Conservation (phyloP, 306 rosid species). For the Prunus dulcis region DNA sequence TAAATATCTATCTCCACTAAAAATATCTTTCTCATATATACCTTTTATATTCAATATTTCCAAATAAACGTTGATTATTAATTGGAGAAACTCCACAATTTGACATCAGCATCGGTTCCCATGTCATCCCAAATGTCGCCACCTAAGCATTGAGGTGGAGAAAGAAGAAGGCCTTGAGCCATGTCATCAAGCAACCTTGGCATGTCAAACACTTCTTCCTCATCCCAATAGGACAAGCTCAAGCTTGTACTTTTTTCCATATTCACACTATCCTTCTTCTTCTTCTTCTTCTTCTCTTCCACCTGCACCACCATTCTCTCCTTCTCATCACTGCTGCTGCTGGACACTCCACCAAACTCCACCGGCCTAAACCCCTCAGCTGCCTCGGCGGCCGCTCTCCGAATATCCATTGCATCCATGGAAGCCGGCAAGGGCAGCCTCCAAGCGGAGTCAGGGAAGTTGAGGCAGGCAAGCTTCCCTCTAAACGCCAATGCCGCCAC, state of each 20-base stretch:
- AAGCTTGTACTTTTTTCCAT: too few relatives aligned
- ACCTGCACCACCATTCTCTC: background rate
- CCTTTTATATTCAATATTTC: too few relatives aligned
- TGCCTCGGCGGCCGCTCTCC: slow-evolving; percentile 54
- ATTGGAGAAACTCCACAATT: background rate
- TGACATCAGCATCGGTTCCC: slow-evolving; percentile 16
- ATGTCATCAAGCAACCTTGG: slow-evolving; percentile 34
- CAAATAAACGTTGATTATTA: background rate
- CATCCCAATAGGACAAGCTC: background rate
- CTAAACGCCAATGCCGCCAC: too few relatives aligned
- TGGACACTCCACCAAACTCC: background rate
- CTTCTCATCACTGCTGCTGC: background rate
- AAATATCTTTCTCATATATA: too few relatives aligned
- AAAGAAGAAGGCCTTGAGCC: slow-evolving; percentile 55
- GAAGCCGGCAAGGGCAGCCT: slow-evolving; percentile 45
- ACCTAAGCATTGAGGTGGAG: slow-evolving; percentile 27
- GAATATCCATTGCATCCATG: slow-evolving; percentile 38
- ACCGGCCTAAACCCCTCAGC: slow-evolving; percentile 36
- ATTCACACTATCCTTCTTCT: too few relatives aligned
- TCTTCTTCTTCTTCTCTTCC: background rate
- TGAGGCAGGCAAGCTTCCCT: slow-evolving; percentile 24
- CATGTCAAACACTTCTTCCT: slow-evolving; percentile 19
- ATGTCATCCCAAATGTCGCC: slow-evolving; percentile 16
- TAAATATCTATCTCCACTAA: too few relatives aligned
- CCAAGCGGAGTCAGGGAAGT: slow-evolving; percentile 69